These are phyloP conservation scores for Phytophthora palmivora DNA, from an alignment of 352 stramenopile genomes.

Conservation along the genomic window DNA sequence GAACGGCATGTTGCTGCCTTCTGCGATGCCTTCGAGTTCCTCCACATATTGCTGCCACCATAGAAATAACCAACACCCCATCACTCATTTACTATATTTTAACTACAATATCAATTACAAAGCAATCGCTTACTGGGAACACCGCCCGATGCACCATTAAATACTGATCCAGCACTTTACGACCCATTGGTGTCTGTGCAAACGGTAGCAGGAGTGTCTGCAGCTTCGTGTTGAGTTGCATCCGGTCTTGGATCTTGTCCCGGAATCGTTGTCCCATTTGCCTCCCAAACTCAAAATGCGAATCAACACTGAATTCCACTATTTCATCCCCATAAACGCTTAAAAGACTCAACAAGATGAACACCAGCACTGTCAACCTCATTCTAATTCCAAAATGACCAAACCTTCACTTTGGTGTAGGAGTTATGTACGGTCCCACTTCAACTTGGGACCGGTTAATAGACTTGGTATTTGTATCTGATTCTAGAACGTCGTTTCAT, in stretches of 20 bases:
- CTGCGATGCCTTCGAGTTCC: constrained; percentile 65
- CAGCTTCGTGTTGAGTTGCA: constrained; percentile 54
- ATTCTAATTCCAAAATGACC: neutral
- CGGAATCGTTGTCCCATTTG: constrained; percentile 57
- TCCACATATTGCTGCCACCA: constrained; percentile 65
- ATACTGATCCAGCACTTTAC: constrained; percentile 53
- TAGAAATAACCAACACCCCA: neutral
- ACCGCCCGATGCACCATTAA: constrained; percentile 46
- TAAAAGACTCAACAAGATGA: constrained; percentile 3
- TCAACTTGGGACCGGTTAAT: constrained; percentile 24
- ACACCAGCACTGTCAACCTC: neutral
- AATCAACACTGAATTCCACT: constrained; percentile 66
- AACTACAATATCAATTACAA: neutral
- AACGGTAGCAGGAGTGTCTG: constrained; percentile 69
- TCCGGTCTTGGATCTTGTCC: constrained; percentile 54
- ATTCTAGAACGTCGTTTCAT: constrained; percentile 28
- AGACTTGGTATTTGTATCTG: constrained; percentile 9
- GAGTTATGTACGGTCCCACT: constrained; percentile 4
- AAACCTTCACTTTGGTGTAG: neutral
- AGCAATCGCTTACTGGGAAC: constrained; percentile 55
- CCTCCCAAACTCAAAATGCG: constrained; percentile 68
- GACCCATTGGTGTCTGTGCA: constrained; percentile 44
- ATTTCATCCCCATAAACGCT: constrained; percentile 40
- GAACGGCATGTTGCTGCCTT: constrained; percentile 65
- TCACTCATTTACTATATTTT: neutral